A percentile compares a stretch with the other conserved stretches of the same genome.
phyloP scores from a whole-genome alignment of 371 early-diverging fungal genomes.

The Rhizopus arrhizus region DNA sequence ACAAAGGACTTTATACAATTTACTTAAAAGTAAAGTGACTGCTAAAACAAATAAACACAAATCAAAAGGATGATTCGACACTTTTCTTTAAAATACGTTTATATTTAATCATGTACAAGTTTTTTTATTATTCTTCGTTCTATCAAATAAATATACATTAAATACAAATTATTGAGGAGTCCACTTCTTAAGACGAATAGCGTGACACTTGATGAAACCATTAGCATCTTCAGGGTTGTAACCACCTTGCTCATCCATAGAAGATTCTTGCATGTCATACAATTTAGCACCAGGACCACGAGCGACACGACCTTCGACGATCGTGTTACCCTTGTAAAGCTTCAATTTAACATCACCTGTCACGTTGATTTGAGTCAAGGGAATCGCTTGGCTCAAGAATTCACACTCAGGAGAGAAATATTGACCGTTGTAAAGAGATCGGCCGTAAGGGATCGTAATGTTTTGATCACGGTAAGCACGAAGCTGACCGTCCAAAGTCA shows the following conservation, averaged over 20 bases:
- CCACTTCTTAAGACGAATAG: slow-evolving; percentile 95
- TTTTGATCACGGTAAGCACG: slow-evolving; percentile 90
- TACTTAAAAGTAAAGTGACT: too few relatives aligned
- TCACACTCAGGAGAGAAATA: slow-evolving; percentile 97
- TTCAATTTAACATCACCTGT: slow-evolving; percentile 91
- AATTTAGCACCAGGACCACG: slow-evolving; percentile 75
- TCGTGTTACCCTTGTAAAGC: slow-evolving; percentile 93
- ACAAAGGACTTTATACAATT: too few relatives aligned
- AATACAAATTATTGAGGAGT: slow-evolving; percentile 33
- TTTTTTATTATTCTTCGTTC: too few relatives aligned
- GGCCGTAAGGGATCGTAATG: slow-evolving; percentile 75
- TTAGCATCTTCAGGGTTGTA: slow-evolving; percentile 91
- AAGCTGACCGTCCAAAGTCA: slow-evolving; percentile 92
- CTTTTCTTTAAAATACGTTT: too few relatives aligned
- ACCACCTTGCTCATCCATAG: slow-evolving; percentile 95
- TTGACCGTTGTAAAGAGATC: slow-evolving; percentile 89
- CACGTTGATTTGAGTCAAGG: slow-evolving; percentile 81
- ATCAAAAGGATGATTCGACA: too few relatives aligned
- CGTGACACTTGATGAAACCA: slow-evolving; percentile 96
- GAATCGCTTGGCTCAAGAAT: slow-evolving; percentile 79
- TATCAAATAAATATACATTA: too few relatives aligned
- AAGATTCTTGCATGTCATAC: slow-evolving; percentile 92
- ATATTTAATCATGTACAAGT: too few relatives aligned
- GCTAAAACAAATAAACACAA: too few relatives aligned
- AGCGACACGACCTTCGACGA: slow-evolving; percentile 86